Conservation (phyloP, 73 alveolate genomes). For the Tetrahymena malaccensis region DNA sequence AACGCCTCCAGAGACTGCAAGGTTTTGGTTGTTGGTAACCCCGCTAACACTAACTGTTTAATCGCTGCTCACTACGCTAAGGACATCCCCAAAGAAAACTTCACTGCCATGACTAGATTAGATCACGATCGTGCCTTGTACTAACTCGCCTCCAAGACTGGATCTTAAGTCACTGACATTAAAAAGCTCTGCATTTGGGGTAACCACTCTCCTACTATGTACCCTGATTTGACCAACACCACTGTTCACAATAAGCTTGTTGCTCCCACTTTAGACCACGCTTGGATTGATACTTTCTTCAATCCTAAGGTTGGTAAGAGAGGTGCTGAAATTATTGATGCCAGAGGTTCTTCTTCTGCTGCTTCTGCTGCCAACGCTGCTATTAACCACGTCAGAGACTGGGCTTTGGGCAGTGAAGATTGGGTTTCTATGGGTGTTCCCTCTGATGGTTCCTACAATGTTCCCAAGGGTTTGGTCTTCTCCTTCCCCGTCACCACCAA, state of each 20-base stretch:
- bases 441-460: conserved; percentile 81
- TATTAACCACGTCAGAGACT: conserved; percentile 94
- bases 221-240: conserved; percentile 71
- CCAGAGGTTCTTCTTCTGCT: conserved; percentile 85
- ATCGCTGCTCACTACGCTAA: conserved; percentile 79
- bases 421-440: conserved; percentile 86
- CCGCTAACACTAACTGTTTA: conserved; percentile 96
- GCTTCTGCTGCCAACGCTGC: conserved; percentile 99
- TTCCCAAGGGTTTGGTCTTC: conserved; percentile 81
- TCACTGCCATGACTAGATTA: conserved; percentile 96
- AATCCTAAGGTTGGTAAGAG: conserved; percentile 91
- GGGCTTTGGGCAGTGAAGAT: conserved; percentile 91
- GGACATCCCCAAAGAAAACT: conserved; percentile 88
- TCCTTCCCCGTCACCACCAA: conserved; percentile 78
- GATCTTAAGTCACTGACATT: conserved; percentile 63
- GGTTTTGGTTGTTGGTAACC: conserved; percentile 97
- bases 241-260: conserved; percentile 52
- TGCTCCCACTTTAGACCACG: conserved; percentile 33
- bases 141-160: conserved; percentile 83
- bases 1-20: conserved; percentile 80
- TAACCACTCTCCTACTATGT: conserved; percentile 95
- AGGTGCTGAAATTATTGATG: conserved; percentile 95
- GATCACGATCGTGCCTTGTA: conserved; percentile 96
- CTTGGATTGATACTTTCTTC: conserved; percentile 69
- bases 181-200: conserved; percentile 88